These are phyloP conservation scores for Cenchrus americanus DNA, from an alignment of 176 grass and related monocot species.

Conservation along the genomic window DNA sequence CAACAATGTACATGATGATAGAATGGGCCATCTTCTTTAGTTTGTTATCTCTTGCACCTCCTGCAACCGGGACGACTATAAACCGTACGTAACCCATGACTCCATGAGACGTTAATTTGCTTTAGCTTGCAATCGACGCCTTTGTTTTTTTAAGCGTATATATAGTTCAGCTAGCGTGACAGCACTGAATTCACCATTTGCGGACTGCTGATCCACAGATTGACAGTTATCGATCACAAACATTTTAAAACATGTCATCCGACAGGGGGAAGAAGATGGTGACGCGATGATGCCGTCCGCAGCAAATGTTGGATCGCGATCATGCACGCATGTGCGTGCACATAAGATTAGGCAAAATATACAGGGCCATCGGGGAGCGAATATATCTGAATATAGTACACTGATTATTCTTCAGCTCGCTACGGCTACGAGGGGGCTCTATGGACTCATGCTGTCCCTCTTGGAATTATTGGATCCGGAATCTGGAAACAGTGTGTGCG, in stretches of 20 bases:
- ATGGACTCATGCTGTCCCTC: slow-evolving; percentile 57
- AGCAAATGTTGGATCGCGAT: not conserved
- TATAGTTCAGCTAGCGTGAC: not conserved
- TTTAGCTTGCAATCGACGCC: slow-evolving; percentile 1
- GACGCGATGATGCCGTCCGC: slow-evolving; percentile 5
- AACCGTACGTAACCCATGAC: not conserved
- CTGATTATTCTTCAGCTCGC: slow-evolving; percentile 45
- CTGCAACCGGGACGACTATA: not conserved
- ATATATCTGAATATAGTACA: slow-evolving; percentile 41
- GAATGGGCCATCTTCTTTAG: not conserved
- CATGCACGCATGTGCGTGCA: not conserved
- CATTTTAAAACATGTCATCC: not conserved
- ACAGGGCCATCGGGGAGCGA: not conserved
- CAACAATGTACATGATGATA: not conserved
- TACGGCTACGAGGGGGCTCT: slow-evolving; percentile 18
- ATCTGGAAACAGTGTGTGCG: slow-evolving; percentile 22
- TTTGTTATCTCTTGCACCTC: slow-evolving; percentile 10
- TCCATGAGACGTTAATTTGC: not conserved
- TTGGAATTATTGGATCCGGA: slow-evolving; percentile 53
- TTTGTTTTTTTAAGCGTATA: not conserved
- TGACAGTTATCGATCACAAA: not conserved
- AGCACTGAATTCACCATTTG: slow-evolving; percentile 11
- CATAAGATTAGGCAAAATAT: not conserved
- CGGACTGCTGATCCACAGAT: not conserved
- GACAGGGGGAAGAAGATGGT: not conserved